Conservation (phyloP, 768 basidiomycete species). For the Epithele typhae region DNA sequence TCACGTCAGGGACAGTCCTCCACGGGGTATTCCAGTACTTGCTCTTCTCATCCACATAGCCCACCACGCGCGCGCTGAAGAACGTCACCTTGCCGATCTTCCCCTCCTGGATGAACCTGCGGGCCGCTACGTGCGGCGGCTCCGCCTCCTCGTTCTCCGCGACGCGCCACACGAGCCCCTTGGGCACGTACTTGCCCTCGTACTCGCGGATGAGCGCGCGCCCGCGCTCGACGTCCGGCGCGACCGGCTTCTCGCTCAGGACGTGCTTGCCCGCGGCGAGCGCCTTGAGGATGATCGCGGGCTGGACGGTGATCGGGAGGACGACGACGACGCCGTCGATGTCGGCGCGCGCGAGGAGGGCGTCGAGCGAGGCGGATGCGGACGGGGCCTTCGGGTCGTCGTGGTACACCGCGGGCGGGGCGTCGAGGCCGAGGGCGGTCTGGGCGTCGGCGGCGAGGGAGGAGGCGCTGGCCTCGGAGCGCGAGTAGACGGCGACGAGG, state of each 20-base stretch:
- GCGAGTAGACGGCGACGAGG: conserved; percentile 75
- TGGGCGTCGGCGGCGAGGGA: conserved; percentile 48
- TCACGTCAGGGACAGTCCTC: conserved; percentile 76
- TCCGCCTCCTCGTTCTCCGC: conserved; percentile 78
- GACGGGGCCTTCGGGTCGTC: conserved; percentile 42
- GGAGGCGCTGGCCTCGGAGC: conserved; percentile 57
- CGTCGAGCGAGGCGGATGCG: conserved; percentile 43
- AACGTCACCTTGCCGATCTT: conserved; percentile 69
- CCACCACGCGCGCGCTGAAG: conserved; percentile 55
- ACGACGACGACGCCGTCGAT: conserved; percentile 71
- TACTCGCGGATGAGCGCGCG: conserved; percentile 63
- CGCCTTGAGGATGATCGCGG: conserved; percentile 57
- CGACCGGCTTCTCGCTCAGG: conserved; percentile 85
- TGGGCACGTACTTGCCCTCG: conserved; percentile 56
- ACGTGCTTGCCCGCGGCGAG: conserved; percentile 83
- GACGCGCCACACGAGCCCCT: conserved; percentile 73
- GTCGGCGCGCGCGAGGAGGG: conserved; percentile 63
- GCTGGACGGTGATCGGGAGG: conserved; percentile 75
- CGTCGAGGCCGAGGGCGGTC: conserved; percentile 33
- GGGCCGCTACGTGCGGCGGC: conserved; percentile 48
- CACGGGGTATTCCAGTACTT: conserved; percentile 83
- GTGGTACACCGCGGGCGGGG: conserved; percentile 49
- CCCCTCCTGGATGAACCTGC: conserved; percentile 46
- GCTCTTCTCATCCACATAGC: conserved; percentile 52
- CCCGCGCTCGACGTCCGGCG: conserved; percentile 61